Conservation (phyloP, 2,329 filamentous ascomycete genomes). For the Calonectria fujianensis region DNA sequence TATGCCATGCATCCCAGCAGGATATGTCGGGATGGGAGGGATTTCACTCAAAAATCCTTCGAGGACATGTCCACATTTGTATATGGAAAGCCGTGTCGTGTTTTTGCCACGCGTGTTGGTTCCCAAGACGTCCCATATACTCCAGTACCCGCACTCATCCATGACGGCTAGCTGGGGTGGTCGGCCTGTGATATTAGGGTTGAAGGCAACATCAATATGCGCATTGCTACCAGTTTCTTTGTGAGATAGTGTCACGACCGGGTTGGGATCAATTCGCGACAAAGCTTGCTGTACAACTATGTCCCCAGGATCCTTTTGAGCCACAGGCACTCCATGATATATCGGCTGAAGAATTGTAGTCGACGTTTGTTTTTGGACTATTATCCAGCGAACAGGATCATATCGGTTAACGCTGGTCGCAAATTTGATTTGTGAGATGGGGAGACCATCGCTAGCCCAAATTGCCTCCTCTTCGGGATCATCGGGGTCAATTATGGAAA, state of each 20-base stretch:
- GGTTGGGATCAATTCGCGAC: slow-evolving; percentile 74
- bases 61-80: slow-evolving; percentile 66
- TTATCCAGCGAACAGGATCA: slow-evolving; percentile 68
- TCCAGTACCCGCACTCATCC: slow-evolving; percentile 80
- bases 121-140: slow-evolving; percentile 76
- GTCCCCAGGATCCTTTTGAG: slow-evolving; percentile 44
- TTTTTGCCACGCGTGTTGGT: slow-evolving; percentile 60
- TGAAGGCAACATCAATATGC: slow-evolving; percentile 80
- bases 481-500: slow-evolving; percentile 65
- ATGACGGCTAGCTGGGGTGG: slow-evolving; percentile 79
- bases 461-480: slow-evolving; percentile 68
- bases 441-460: slow-evolving; percentile 72
- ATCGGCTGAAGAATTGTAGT: slow-evolving; percentile 73
- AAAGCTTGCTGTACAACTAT: slow-evolving; percentile 54
- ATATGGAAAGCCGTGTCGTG: slow-evolving; percentile 58
- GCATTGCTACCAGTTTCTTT: slow-evolving; percentile 71
- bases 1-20: slow-evolving; percentile 64
- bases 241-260: slow-evolving; percentile 71
- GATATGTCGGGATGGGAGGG: slow-evolving; percentile 55
- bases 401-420: slow-evolving; percentile 62
- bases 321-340: slow-evolving; percentile 63
- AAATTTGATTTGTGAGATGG: slow-evolving; percentile 72
- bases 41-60: slow-evolving; percentile 61
- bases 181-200: slow-evolving; percentile 67
- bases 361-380: slow-evolving; percentile 71